Evolutionary conservation across 192 early-diverging fungal genomes (phyloP).

Genomic region (Coemansia sp.): DNA sequence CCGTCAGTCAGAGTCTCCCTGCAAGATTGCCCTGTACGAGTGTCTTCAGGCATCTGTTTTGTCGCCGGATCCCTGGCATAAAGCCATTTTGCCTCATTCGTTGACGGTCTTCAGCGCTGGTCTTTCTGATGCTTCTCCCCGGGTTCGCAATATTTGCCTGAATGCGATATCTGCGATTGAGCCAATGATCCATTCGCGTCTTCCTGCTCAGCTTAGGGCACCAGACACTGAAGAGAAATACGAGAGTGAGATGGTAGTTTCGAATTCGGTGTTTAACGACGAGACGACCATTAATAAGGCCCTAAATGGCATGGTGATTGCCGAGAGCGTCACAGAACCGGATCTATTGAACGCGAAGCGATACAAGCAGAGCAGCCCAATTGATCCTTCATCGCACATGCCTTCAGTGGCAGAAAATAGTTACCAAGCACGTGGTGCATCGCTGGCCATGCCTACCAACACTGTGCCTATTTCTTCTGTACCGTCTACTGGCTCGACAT

Average conservation of each 20-base stretch:
- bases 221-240: constrained; percentile 35
- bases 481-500: neutral
- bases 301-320: constrained; percentile 10
- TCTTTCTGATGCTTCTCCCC: constrained; percentile 19
- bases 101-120: constrained; percentile 38
- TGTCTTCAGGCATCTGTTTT: constrained; percentile 46
- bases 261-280: constrained; percentile 16
- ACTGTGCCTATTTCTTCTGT: neutral
- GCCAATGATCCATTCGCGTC: constrained; percentile 41
- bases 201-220: constrained; percentile 50
- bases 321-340: neutral
- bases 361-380: constrained; percentile 1
- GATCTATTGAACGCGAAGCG: neutral
- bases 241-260: constrained; percentile 13
- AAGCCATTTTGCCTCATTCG: constrained; percentile 47
- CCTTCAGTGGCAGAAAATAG: neutral
- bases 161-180: constrained; percentile 26
- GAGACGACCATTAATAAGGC: constrained; percentile 19
- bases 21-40: constrained; percentile 21
- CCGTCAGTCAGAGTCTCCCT: constrained; percentile 25
- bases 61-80: constrained; percentile 52
- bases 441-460: neutral
- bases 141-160: constrained; percentile 23
- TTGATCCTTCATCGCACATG: neutral
- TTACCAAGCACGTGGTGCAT: neutral